Base-by-base conservation (phyloP, 2,329 filamentous ascomycete genomes). In the Microsporum ferrugineum region DNA sequence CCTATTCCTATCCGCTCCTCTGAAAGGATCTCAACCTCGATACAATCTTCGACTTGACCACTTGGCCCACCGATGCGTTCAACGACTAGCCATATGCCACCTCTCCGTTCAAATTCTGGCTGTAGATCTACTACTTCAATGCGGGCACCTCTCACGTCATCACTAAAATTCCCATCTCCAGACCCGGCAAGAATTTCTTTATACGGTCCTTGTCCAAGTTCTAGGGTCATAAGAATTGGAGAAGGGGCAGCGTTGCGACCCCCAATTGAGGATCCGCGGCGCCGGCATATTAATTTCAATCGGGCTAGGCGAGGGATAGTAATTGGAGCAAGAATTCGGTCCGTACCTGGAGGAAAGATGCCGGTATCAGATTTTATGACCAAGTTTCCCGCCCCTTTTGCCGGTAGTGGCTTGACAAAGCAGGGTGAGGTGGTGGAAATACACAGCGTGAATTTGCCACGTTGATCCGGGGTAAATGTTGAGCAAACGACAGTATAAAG, bases 401-500 rank as follows among this genome's bases (percentile, higher is more conserved):
- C 78, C 0, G 85, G 82, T 2, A 96, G 80, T 14, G 82, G 80
- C 5, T 76, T 76, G 3, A 95, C 71, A 0, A 72, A 68, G 41
- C 85, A 80, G 0, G 69, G 70, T 5, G 71, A 68, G 27, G 81
- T 83, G 38, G 87, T 86, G 55, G 86, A 85, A n/a, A 96, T 80
- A 61, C 85, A 83, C 6, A 99, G 78, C 0, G 80, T 83, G 69
- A 95, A 97, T 57, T 80, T 79, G 2, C 88, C 88, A 0, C 84
- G 78, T 69, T 95, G 89, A 6, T 87, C 87, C 0, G 87, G 81
- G 64, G 95, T 90, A 71, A 95, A 97, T 0, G 92, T 95, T 1
- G 90, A 96, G 71, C 88, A 92, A 5, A 96, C 87, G 61, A 96
- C 80, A 0, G 89, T 96, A 72, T 97, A 99, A 0, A 80, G 80